A percentile compares a stretch with the other conserved stretches of the same genome.
Evolutionary conservation across 495 filamentous ascomycete genomes (phyloP).

Genomic region (Baudoinia panamericana): DNA sequence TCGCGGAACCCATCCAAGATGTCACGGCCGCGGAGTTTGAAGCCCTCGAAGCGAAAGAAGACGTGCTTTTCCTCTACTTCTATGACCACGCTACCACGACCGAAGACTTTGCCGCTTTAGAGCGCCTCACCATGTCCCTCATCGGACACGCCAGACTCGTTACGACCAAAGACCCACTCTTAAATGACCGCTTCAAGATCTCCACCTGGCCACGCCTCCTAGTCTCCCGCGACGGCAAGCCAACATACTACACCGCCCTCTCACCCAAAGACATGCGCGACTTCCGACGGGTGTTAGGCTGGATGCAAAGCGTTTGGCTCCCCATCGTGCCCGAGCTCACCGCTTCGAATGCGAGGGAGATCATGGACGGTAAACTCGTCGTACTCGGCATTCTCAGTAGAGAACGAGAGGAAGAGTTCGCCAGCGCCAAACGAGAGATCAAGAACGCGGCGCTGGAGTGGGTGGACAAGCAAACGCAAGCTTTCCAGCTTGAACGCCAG

Average conservation of each 20-base stretch:
- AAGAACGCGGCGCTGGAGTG: constrained; percentile 92
- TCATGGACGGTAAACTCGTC: constrained; percentile 87
- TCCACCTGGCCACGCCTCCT: constrained; percentile 86
- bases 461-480: constrained; percentile 88
- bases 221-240: constrained; percentile 75
- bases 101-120: constrained; percentile 83
- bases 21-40: constrained; percentile 65
- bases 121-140: constrained; percentile 69
- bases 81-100: constrained; percentile 86
- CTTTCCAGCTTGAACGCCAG: constrained; percentile 81
- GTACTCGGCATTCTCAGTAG: constrained; percentile 82
- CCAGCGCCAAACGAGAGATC: constrained; percentile 67
- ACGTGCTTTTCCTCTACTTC: constrained; percentile 93
- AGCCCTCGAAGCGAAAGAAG: constrained; percentile 78
- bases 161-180: constrained; percentile 61
- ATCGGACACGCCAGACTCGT: constrained; percentile 86
- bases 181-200: constrained; percentile 78
- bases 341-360: constrained; percentile 75
- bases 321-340: constrained; percentile 96
- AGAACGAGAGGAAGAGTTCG: constrained; percentile 65
- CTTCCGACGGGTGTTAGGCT: constrained; percentile 60
- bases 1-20: constrained; percentile 63
- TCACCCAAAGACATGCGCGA: constrained; percentile 85
- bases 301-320: constrained; percentile 95
- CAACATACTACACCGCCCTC: constrained; percentile 75